Evolutionary conservation across 305 asterid species (phyloP), one percentile per base, ranked within the genome.

Genomic region (Fraxinus paxiana): DNA sequence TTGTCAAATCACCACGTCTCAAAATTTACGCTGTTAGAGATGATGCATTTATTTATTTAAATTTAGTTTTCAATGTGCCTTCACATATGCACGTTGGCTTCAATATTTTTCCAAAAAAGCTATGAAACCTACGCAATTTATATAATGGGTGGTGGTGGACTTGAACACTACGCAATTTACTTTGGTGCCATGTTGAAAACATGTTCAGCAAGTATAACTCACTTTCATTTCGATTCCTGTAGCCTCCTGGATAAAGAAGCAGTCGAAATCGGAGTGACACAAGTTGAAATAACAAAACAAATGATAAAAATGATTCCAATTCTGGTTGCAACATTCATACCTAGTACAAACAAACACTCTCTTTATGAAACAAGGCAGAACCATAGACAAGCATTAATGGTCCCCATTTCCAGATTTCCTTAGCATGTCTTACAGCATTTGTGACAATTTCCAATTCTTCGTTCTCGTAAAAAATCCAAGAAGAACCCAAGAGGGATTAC

Each of bases 221-320:
- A 56, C 10, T 80, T 30, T 30, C 43, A 54, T 54, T 12, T 54
- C 31, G 51, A n/a, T 76, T 31, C 69, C 24, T 78, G 86, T 69
- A 91, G 96, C 75, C 0, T 83, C 35, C 92, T 91, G 2, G 92
- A 91, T 88, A 90, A 80, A 79, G 96, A 92, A 46, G 91, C 92
- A 0, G 92, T 91, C 51, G 77, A 69, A 72, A 83, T 41, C 1
- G 86, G 82, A 6, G 90, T 90, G 30, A 90, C 96, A 10, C 93
- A 90, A 89, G 92, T 91, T 0, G 96, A 91, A 82, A 87, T 90
- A 81, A 89, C 93, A 1, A 91, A 91, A 15, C 95, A 87, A 59
- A 90, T 90, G 95, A 31, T 91, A 6, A 90, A 91, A 81, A 89
- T 88, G 94, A 75, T 90, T 63, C 94, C 94, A 22, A 83, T 90